These are phyloP conservation scores for Leptographium wingfieldii DNA, from an alignment of 2,329 filamentous ascomycete genomes.

Conservation along the genomic window DNA sequence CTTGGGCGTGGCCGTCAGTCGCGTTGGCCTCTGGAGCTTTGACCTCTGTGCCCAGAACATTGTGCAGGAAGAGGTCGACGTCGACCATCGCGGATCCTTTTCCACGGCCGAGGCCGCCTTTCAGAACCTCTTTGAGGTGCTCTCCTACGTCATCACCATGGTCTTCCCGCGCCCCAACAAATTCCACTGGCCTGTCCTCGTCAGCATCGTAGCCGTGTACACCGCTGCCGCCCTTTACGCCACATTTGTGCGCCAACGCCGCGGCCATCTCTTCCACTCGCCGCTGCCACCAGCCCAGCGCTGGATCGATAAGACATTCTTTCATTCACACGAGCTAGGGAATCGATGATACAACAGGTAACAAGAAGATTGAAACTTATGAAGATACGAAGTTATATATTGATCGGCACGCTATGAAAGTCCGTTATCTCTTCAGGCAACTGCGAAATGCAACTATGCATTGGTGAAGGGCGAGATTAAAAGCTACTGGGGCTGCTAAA, in stretches of 20 bases:
- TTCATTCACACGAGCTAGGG: not conserved
- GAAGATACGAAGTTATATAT: no score
- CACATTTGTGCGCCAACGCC: constrained; percentile 39
- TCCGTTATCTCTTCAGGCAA: no score
- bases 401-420: no score
- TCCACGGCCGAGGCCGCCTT: constrained; percentile 54
- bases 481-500: no score
- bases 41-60: constrained; percentile 48
- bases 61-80: constrained; percentile 48
- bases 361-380: no score
- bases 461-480: no score
- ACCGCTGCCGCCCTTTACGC: constrained; percentile 39
- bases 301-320: constrained; percentile 10
- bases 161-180: constrained; percentile 48
- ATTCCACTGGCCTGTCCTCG: constrained; percentile 49
- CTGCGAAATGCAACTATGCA: no score
- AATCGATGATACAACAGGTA: not conserved
- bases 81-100: constrained; percentile 50
- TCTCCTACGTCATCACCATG: constrained; percentile 54
- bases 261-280: constrained; percentile 48
- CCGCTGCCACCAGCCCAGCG: constrained; percentile 12
- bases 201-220: constrained; percentile 42
- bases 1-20: constrained; percentile 38
- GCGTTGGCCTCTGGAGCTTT: constrained; percentile 48
- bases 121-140: constrained; percentile 58